These are phyloP conservation scores for Hypoxylon lenormandii DNA, from an alignment of 495 filamentous ascomycete genomes.

Conservation along the genomic window DNA sequence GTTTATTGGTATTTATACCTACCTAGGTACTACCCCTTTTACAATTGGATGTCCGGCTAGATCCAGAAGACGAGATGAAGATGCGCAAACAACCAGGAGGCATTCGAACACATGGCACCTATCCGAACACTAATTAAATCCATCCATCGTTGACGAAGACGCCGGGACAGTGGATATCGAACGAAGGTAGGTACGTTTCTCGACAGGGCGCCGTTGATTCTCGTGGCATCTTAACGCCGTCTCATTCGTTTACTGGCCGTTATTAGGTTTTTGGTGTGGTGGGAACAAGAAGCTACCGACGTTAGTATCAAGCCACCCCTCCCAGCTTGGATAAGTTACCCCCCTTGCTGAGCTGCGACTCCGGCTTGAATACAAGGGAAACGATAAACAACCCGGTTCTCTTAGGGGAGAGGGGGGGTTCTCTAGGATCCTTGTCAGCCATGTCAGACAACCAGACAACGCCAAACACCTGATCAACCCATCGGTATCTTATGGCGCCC, in stretches of 20 bases:
- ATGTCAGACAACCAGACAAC: constrained; percentile 32
- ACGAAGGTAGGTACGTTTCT: constrained; percentile 37
- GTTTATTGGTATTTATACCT: constrained; percentile 14
- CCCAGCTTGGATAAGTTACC: constrained; percentile 22
- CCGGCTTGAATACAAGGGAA: constrained; percentile 34
- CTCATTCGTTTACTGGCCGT: constrained; percentile 56
- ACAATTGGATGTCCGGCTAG: not conserved
- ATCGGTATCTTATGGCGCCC: constrained; percentile 10
- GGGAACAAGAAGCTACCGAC: constrained; percentile 1
- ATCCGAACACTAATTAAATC: constrained; percentile 14
- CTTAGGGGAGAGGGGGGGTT: constrained; percentile 11
- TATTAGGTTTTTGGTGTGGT: constrained; percentile 28
- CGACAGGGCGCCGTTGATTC: constrained; percentile 40
- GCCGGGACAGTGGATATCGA: constrained; percentile 23
- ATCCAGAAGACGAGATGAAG: constrained; percentile 4
- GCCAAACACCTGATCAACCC: constrained; percentile 43
- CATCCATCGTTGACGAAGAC: constrained; percentile 13
- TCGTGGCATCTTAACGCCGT: constrained; percentile 57
- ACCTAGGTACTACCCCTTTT: not conserved
- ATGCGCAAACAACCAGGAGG: constrained; percentile 15
- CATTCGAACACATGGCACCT: constrained; percentile 19
- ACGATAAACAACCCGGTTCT: constrained; percentile 29
- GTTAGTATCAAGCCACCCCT: constrained; percentile 30
- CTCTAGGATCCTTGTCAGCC: constrained; percentile 24
- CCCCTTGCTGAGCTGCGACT: constrained; percentile 15